Evolutionary conservation across 805 yeast genomes (phyloP).

Genomic region (Aciculoconidium aculeatum): DNA sequence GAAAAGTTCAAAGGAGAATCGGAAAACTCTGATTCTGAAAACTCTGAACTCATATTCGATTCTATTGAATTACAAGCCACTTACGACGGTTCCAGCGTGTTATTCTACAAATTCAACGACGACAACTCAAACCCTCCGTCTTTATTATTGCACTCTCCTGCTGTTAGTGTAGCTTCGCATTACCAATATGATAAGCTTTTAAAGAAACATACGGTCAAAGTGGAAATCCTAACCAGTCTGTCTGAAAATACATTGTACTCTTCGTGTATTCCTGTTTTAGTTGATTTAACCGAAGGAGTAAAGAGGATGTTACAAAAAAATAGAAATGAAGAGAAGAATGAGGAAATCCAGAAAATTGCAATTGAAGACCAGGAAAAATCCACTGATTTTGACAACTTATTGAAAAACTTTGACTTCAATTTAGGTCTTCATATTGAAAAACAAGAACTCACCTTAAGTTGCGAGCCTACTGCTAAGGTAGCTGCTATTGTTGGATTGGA

Average conservation of each 20-base stretch:
- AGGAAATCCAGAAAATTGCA: conserved; percentile 3
- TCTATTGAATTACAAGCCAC: conserved; percentile 47
- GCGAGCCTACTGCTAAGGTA: conserved; percentile 92
- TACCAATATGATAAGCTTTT: conserved; percentile 37
- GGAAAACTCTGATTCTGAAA: too few species aligned
- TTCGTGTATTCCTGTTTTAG: conserved; percentile 71
- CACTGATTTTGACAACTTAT: conserved; percentile 33
- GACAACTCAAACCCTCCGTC: conserved; percentile 31
- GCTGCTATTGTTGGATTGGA: conserved; percentile 77
- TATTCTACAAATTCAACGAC: conserved; percentile 40
- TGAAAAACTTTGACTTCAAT: conserved; percentile 55
- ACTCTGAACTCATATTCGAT: conserved; percentile 18
- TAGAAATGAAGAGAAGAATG: conserved; percentile 6
- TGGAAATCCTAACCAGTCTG: conserved; percentile 56
- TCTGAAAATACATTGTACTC: conserved; percentile 70
- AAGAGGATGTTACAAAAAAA: conserved; percentile 38
- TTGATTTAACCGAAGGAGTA: conserved; percentile 49
- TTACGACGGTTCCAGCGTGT: conserved; percentile 67
- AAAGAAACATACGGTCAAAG: conserved; percentile 40
- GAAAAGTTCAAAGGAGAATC: too few species aligned
- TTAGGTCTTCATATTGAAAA: conserved; percentile 60
- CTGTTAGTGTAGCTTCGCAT: conserved; percentile 51
- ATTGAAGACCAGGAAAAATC: too few species aligned
- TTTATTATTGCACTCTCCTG: conserved; percentile 68
- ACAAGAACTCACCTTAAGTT: conserved; percentile 73